Conservation (phyloP, 2,329 filamentous ascomycete genomes). For the Fusarium verticillioides region DNA sequence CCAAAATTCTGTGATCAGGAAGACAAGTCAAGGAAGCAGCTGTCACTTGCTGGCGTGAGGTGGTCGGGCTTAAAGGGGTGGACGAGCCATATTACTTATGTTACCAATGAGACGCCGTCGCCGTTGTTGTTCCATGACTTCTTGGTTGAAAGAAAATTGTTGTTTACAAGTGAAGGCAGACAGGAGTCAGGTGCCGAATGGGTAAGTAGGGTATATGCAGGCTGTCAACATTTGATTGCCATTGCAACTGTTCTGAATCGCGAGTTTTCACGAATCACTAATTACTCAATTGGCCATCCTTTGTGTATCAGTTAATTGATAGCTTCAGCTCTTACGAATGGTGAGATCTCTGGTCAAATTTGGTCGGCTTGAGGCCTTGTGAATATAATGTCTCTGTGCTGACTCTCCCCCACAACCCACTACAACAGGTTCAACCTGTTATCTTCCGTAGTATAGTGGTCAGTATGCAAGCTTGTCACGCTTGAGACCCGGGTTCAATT, state of each 20-base stretch:
- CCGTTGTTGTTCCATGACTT: no score
- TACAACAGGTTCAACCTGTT: slow-evolving; percentile 1
- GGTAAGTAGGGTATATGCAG: no score
- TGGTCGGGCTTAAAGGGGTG: background rate
- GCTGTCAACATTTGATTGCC: no score
- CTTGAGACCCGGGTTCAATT: slow-evolving; percentile 28
- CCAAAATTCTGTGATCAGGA: background rate
- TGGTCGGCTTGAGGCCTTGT: accelerated
- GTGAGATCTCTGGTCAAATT: background rate
- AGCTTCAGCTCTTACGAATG: no score
- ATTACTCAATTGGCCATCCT: no score
- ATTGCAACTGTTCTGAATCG: background rate
- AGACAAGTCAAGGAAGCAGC: no score
- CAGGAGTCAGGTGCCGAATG: background rate
- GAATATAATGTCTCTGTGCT: background rate
- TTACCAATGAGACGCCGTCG: background rate
- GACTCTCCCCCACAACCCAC: background rate
- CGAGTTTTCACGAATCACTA: no score
- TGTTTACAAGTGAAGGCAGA: background rate
- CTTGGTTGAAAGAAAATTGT: no score
- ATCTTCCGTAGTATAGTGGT: slow-evolving; percentile 30
- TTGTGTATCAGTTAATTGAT: no score
- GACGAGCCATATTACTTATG: accelerated
- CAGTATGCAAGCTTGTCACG: slow-evolving; percentile 31
- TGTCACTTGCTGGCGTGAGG: background rate